A percentile compares a stretch with the other conserved stretches of the same genome.
phyloP scores from a whole-genome alignment of 1,284 basidiomycete species.

The Malassezia yamatoensis region DNA sequence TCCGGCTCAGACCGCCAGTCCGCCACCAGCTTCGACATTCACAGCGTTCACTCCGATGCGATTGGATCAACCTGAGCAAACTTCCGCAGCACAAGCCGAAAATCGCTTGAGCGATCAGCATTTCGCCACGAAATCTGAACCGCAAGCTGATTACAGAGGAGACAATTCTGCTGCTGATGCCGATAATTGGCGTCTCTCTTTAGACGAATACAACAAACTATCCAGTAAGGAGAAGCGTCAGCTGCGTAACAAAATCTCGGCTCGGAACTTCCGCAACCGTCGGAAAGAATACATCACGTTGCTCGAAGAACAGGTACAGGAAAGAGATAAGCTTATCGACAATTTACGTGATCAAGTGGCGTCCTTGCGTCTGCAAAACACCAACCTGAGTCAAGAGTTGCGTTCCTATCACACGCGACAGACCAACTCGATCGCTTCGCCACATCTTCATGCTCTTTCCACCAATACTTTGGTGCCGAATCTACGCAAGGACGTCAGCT shows the following conservation, averaged over 20 bases:
- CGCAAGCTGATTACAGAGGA: not conserved
- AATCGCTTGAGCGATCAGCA: no score
- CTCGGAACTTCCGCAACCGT: slow-evolving; percentile 82
- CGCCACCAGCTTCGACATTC: not conserved
- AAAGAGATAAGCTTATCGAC: slow-evolving; percentile 79
- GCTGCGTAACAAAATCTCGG: slow-evolving; percentile 89
- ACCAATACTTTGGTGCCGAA: not conserved
- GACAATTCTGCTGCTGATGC: not conserved
- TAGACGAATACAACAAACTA: slow-evolving; percentile 92
- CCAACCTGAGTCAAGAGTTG: slow-evolving; percentile 56
- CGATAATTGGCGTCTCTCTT: slow-evolving; percentile 54
- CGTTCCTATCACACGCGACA: slow-evolving; percentile 58
- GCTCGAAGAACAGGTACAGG: slow-evolving; percentile 82
- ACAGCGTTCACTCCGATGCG: slow-evolving; percentile 17
- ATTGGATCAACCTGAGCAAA: slow-evolving; percentile 9
- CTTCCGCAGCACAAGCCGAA: no score
- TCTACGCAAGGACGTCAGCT: slow-evolving; percentile 10
- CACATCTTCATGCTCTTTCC: not conserved
- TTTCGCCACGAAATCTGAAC: not conserved
- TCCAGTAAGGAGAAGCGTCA: slow-evolving; percentile 91
- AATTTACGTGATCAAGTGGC: slow-evolving; percentile 76
- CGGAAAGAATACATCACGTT: slow-evolving; percentile 91
- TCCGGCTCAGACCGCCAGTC: not conserved
- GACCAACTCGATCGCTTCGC: slow-evolving; percentile 19
- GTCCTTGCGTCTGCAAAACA: slow-evolving; percentile 68